Percentiles rank a stretch among this genome's conserved stretches.
phyloP scores from a whole-genome alignment of 2,329 filamentous ascomycete genomes.

The Aspergillus flavus region DNA sequence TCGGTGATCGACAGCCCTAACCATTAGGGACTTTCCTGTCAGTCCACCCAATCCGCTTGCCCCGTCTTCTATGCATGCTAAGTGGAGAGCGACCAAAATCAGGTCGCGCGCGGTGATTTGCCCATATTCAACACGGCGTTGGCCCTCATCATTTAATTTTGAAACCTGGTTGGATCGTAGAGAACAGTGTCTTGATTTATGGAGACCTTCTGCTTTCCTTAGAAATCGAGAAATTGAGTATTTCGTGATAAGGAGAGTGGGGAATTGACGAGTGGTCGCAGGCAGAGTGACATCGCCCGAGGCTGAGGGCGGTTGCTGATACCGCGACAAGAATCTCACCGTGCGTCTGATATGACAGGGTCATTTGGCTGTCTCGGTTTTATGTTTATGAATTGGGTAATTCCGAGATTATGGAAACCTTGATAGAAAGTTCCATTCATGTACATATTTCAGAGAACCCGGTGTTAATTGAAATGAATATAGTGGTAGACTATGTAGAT shows the following conservation, averaged over 20 bases:
- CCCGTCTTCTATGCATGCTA: background rate
- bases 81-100: background rate
- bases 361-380: background rate
- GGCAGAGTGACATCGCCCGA: background rate
- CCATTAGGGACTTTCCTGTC: background rate
- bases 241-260: background rate
- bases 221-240: background rate
- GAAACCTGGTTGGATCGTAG: background rate
- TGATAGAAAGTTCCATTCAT: background rate
- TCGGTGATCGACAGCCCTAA: slow-evolving; percentile 3
- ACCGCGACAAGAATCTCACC: background rate
- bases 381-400: background rate
- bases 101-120: background rate
- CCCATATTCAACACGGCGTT: background rate
- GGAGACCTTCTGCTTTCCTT: background rate
- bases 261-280: background rate
- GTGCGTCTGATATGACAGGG: background rate
- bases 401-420: background rate
- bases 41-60: background rate
- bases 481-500: too few species aligned
- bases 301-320: background rate
- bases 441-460: too few species aligned
- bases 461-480: too few species aligned
- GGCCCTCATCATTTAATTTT: background rate
- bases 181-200: background rate